Base-by-base conservation (phyloP, 108 stramenopile species). In the Cylindrotheca fusiformis region DNA sequence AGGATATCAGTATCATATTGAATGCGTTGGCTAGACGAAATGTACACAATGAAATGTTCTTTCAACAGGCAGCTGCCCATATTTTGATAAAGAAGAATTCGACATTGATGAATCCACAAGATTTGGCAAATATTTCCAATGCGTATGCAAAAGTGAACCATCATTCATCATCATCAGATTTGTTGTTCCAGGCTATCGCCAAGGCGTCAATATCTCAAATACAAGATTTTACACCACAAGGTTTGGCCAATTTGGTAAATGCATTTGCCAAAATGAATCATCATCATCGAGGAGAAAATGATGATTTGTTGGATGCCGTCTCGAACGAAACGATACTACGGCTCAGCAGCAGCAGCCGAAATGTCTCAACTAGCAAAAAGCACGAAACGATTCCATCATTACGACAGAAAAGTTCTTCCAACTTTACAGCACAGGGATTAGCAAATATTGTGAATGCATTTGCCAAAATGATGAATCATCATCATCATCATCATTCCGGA, bases 191-290 rank as follows among this genome's bases (percentile, higher is more conserved):
- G 36, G 36, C 36, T 10, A 41, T 41, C 6, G 36, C 36, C 6
- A 14, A 10, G 10, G 10, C 6, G 14, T 6, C 36, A 6, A 41
- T 41, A 10, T 14, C 36, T 14, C 36, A 41, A 41, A 41, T 41
- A 41, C 36, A 41, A 41, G 36, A 41, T 41, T 41, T 41, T 41
- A 41, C 36, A 41, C 36, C 36, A 6, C 36, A 41, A 41, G 36
- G 36, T 10, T 14, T 41, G 36, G 6, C 36, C 36, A 41, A 41
- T 41, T 14, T 41, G 36, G 36, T 41, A 6, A 41, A 41, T 41
- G 36, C 36, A 6, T 41, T 41, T 41, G 14, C 10, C 36, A 41
- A 41, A 41, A 6, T 10, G 14, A 14, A 41, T 14, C 36, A 41
- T 41, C n/a, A n/a, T n/a, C n/a, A n/a, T n/a, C n/a, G n/a, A n/a